These are phyloP conservation scores for Kockiozyma suomiensis DNA, from an alignment of 805 yeast genomes.

Conservation along the genomic window DNA sequence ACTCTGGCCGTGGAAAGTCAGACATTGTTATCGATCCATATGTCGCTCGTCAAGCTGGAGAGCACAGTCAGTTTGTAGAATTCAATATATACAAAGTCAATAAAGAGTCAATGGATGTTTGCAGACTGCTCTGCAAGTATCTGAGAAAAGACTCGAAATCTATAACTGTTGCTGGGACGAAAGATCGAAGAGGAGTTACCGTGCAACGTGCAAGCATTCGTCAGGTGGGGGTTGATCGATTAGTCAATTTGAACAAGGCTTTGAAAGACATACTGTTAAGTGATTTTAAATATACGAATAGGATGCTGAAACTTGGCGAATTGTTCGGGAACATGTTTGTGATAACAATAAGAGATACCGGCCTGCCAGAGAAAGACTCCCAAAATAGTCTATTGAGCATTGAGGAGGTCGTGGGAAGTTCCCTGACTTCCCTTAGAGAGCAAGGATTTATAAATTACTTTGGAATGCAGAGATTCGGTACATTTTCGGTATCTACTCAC, in stretches of 20 bases:
- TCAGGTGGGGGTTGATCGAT: conserved; percentile 70
- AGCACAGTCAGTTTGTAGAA: conserved; percentile 66
- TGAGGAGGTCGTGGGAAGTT: conserved; percentile 49
- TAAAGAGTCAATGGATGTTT: conserved; percentile 96
- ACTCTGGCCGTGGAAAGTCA: background rate
- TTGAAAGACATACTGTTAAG: conserved; percentile 81
- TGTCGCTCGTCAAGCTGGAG: conserved; percentile 49
- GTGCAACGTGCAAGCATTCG: conserved; percentile 77
- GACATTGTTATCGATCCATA: conserved; percentile 7
- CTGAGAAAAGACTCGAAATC: conserved; percentile 71
- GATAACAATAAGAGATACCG: conserved; percentile 78
- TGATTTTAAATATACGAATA: conserved; percentile 67
- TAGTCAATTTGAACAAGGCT: conserved; percentile 73
- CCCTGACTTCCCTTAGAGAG: conserved; percentile 59
- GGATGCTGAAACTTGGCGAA: conserved; percentile 74
- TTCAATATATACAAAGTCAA: conserved; percentile 89
- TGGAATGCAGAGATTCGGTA: conserved; percentile 99
- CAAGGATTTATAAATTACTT: conserved; percentile 90
- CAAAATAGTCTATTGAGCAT: conserved; percentile 41
- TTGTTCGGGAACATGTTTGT: conserved; percentile 85
- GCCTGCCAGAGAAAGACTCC: background rate
- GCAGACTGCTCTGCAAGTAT: conserved; percentile 68
- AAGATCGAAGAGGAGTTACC: conserved; percentile 94
- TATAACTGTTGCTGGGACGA: conserved; percentile 89
- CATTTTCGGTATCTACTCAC: conserved; percentile 91